Evolutionary conservation across 305 asterid species (phyloP).

Genomic region (Fraxinus albicans): DNA sequence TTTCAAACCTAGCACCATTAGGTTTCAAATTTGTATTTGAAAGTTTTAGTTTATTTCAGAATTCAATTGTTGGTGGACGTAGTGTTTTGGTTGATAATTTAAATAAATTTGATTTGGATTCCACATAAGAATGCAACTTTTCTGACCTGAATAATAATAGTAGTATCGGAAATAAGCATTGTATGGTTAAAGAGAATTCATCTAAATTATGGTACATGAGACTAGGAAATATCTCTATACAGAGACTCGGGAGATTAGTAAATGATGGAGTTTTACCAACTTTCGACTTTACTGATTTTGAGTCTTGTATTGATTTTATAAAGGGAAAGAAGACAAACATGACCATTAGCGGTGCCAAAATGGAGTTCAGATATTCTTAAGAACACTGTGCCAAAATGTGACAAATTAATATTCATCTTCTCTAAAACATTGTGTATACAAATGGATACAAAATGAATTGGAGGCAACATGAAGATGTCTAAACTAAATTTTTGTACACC

Average conservation of each 20-base stretch:
- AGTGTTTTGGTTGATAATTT: background rate
- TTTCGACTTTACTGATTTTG: background rate
- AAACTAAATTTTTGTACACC: too few species aligned
- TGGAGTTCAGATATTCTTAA: background rate
- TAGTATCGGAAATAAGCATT: background rate
- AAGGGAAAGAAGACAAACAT: slow-evolving; percentile 20
- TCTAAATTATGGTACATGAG: background rate
- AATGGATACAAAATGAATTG: too few species aligned
- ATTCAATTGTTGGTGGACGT: background rate
- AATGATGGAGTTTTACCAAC: slow-evolving; percentile 5
- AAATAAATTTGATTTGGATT: slow-evolving; percentile 9
- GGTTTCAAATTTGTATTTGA: background rate
- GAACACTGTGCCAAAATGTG: too few species aligned
- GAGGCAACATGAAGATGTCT: too few species aligned
- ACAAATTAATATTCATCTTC: too few species aligned
- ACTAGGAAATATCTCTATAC: slow-evolving; percentile 10
- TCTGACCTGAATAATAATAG: background rate
- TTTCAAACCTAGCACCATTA: background rate
- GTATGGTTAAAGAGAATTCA: background rate
- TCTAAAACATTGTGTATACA: too few species aligned
- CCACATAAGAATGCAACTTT: background rate
- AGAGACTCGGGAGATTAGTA: background rate
- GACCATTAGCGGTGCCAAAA: background rate
- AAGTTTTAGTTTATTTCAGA: background rate
- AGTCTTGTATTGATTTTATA: background rate